A percentile compares a stretch with the other conserved stretches of the same genome.
phyloP scores from a whole-genome alignment of 768 basidiomycete species.

The Trichaptum fuscoviolaceum region DNA sequence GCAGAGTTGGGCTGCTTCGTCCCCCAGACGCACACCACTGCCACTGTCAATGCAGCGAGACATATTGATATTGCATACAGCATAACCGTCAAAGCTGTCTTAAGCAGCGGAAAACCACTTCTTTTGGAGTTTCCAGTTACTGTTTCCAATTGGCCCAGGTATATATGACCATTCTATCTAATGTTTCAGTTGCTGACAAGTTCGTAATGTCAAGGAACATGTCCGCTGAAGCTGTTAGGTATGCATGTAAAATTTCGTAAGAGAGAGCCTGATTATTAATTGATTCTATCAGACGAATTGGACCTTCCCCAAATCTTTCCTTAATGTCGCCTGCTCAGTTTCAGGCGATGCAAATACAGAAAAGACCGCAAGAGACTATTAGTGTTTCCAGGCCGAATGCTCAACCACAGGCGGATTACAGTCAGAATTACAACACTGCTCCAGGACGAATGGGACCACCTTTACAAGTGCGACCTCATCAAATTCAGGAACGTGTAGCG shows the following conservation, averaged over 20 bases:
- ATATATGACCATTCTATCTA: constrained; percentile 7
- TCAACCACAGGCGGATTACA: background rate
- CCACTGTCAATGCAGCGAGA: constrained; percentile 74
- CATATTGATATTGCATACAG: constrained; percentile 85
- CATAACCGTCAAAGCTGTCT: constrained; percentile 69
- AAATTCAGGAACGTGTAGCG: background rate
- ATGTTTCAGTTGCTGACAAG: constrained; percentile 3
- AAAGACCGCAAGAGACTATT: background rate
- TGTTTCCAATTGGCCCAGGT: constrained; percentile 86
- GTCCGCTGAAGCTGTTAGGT: constrained; percentile 65
- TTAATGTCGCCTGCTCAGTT: constrained; percentile 14
- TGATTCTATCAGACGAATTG: constrained; percentile 38
- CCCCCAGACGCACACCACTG: constrained; percentile 68
- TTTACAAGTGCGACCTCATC: background rate
- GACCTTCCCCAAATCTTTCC: constrained; percentile 37
- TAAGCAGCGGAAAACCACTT: constrained; percentile 60
- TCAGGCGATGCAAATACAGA: constrained; percentile 1
- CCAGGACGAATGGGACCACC: background rate
- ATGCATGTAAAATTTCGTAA: constrained; percentile 4
- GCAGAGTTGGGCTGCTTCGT: constrained; percentile 71
- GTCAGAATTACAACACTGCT: background rate
- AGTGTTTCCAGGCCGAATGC: background rate
- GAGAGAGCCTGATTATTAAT: constrained; percentile 7
- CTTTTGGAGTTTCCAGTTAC: constrained; percentile 74
- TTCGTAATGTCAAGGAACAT: constrained; percentile 44